A percentile compares a stretch with the other conserved stretches of the same genome.
phyloP scores from a whole-genome alignment of 2,329 filamentous ascomycete species.

The Raffaelea arxii region DNA sequence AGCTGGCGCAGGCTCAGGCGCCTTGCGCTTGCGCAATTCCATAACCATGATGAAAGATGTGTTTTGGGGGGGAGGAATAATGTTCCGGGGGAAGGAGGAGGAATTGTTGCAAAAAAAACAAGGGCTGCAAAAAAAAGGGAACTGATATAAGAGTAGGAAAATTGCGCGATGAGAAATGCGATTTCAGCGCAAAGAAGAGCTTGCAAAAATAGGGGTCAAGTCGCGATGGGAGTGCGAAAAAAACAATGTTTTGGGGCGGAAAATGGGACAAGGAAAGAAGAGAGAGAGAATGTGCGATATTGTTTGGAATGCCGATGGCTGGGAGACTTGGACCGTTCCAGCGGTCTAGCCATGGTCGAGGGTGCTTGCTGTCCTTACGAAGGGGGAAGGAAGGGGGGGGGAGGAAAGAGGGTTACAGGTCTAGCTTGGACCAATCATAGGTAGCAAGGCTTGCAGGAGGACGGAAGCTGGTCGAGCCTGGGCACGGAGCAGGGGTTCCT shows the following conservation, averaged over 20 bases:
- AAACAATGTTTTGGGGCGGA: constrained; percentile 1
- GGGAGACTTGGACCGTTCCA: too few relatives aligned
- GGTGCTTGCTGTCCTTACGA: too few relatives aligned
- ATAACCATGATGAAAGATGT: constrained; percentile 41
- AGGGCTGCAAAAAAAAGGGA: too few relatives aligned
- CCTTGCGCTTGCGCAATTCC: constrained; percentile 53
- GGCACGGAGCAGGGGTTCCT: not conserved
- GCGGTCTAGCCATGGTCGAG: too few relatives aligned
- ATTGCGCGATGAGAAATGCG: not conserved
- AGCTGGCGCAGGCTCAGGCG: constrained; percentile 35
- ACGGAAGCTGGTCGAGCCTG: not conserved
- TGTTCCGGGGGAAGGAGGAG: too few relatives aligned
- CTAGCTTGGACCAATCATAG: not conserved
- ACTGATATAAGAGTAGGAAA: not conserved
- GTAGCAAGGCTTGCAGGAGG: not conserved
- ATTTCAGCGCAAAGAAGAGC: not conserved
- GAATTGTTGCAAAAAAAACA: too few relatives aligned
- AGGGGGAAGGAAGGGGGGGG: not conserved
- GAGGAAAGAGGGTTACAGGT: not conserved
- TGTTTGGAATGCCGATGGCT: not conserved
- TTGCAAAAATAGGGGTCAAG: not conserved
- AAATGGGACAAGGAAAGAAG: not conserved
- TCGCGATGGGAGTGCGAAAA: too few relatives aligned
- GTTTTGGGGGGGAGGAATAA: too few relatives aligned
- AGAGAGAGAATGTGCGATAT: too few relatives aligned